A percentile compares a stretch with the other conserved stretches of the same genome.
Conservation (phyloP, 805 yeast species). For the Nakazawaea ambrosiae region DNA sequence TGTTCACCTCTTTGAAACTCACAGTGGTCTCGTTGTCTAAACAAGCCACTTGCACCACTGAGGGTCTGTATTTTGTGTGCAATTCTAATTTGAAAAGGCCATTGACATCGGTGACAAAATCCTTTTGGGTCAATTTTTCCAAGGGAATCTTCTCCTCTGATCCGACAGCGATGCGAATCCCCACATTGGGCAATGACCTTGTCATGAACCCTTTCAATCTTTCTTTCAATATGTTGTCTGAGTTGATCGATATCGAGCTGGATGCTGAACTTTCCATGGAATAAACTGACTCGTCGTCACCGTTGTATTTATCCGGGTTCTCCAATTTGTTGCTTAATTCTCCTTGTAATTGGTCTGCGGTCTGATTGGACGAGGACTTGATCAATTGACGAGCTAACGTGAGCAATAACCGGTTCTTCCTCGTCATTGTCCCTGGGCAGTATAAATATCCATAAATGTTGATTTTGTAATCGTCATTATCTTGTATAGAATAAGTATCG, state of each 20-base stretch:
- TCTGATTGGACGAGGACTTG: slow-evolving; percentile 24
- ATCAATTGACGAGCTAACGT: slow-evolving; percentile 65
- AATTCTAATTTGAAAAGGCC: slow-evolving; percentile 60
- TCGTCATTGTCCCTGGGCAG: slow-evolving; percentile 61
- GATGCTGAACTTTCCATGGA: slow-evolving; percentile 16
- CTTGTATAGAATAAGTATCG: slow-evolving; percentile 44
- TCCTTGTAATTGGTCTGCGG: slow-evolving; percentile 27
- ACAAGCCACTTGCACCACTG: slow-evolving; percentile 45
- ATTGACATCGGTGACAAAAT: slow-evolving; percentile 47
- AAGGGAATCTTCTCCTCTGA: slow-evolving; percentile 30
- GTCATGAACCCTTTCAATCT: slow-evolving; percentile 69
- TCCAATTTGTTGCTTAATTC: slow-evolving; percentile 27
- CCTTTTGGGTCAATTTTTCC: slow-evolving; percentile 21
- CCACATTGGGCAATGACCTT: slow-evolving; percentile 52
- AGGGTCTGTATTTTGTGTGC: slow-evolving; percentile 53
- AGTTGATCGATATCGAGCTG: slow-evolving; percentile 4
- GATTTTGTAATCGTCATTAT: slow-evolving; percentile 36
- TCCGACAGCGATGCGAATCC: slow-evolving; percentile 48
- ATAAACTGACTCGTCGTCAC: slow-evolving; percentile 10
- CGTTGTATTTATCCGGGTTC: slow-evolving; percentile 18
- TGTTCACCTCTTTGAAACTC: slow-evolving; percentile 35
- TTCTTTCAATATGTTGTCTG: slow-evolving; percentile 48
- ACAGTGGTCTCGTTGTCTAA: slow-evolving; percentile 39
- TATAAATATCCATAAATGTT: slow-evolving; percentile 67
- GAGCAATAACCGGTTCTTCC: slow-evolving; percentile 65